Conservation (phyloP, 2,329 filamentous ascomycete species). For the Fusarium buxicola region DNA sequence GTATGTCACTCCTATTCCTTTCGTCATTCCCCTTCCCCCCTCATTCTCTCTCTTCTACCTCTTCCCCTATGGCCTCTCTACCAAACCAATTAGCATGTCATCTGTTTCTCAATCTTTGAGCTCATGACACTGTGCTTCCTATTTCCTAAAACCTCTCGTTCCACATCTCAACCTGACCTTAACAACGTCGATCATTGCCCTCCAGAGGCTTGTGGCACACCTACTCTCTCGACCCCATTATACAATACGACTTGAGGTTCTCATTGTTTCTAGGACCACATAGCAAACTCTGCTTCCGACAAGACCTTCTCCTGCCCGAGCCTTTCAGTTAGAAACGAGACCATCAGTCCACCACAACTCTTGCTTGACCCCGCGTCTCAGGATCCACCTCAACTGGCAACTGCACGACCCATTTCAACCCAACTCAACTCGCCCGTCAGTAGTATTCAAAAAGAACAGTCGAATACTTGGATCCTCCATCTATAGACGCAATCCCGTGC, state of each 20-base stretch:
- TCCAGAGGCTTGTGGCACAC: neutral
- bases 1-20: slow-evolving; percentile 32
- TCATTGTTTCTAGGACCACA: neutral
- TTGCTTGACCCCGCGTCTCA: slow-evolving; percentile 35
- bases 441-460: slow-evolving; percentile 1
- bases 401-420: slow-evolving; percentile 2
- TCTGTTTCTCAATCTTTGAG: slow-evolving; percentile 10
- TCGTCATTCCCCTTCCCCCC: slow-evolving; percentile 13
- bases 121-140: slow-evolving; percentile 12
- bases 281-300: slow-evolving; percentile 1
- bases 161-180: slow-evolving; percentile 2
- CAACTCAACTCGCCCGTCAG: neutral
- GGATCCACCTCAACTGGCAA: slow-evolving; percentile 19
- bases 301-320: slow-evolving; percentile 2
- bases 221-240: neutral
- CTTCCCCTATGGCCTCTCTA: neutral
- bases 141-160: slow-evolving; percentile 4
- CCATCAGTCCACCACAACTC: slow-evolving; percentile 20
- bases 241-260: neutral
- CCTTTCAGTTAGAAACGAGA: neutral
- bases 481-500: neutral
- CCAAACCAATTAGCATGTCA: slow-evolving; percentile 17
- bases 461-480: neutral
- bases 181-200: slow-evolving; percentile 6
- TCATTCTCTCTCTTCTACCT: slow-evolving; percentile 3